Percentiles rank a stretch among this genome's conserved stretches.
phyloP scores from a whole-genome alignment of 1,284 basidiomycete species.

The Naganishia sp. region DNA sequence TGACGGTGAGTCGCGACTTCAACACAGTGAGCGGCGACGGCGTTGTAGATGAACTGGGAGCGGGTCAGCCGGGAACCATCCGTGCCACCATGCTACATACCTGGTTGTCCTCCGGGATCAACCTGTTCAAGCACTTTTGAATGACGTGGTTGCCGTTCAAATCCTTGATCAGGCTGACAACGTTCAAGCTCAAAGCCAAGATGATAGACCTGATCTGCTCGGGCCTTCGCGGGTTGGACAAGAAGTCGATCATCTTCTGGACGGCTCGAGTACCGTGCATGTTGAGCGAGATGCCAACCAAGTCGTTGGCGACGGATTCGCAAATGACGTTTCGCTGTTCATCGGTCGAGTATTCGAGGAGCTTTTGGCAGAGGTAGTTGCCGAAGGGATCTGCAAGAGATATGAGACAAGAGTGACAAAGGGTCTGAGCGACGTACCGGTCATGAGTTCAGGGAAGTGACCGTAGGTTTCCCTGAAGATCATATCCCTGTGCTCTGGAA shows the following conservation, averaged over 20 bases:
- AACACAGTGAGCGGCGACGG: conserved; percentile 96
- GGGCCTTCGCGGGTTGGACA: conserved; percentile 86
- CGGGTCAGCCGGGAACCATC: conserved; percentile 1
- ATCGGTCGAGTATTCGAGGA: conserved; percentile 95
- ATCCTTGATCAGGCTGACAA: conserved; percentile 99
- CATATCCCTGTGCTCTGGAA: conserved; percentile 94
- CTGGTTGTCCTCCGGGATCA: conserved; percentile 97
- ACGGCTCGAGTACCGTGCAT: conserved; percentile 99
- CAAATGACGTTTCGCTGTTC: conserved; percentile 97
- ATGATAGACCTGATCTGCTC: conserved; percentile 96
- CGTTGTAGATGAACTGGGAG: conserved; percentile 94
- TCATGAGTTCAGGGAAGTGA: conserved; percentile 99
- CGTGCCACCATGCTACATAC: conserved; percentile 51
- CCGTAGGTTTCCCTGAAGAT: conserved; percentile 98
- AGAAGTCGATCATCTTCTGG: conserved; percentile 99
- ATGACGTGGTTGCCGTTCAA: conserved; percentile 99
- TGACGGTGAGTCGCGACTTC: conserved; percentile 99
- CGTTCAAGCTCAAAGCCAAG: conserved; percentile 91
- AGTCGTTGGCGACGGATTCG: conserved; percentile 93
- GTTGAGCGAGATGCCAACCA: conserved; percentile 97
- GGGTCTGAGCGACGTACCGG: conserved; percentile 59
- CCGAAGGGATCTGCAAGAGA: conserved; percentile 82
- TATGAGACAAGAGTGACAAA: conserved; percentile 8
- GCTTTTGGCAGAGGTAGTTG: conserved; percentile 98
- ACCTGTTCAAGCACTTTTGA: conserved; percentile 98